Conservation (phyloP, 768 basidiomycete genomes). For the Mycena capillaripes region DNA sequence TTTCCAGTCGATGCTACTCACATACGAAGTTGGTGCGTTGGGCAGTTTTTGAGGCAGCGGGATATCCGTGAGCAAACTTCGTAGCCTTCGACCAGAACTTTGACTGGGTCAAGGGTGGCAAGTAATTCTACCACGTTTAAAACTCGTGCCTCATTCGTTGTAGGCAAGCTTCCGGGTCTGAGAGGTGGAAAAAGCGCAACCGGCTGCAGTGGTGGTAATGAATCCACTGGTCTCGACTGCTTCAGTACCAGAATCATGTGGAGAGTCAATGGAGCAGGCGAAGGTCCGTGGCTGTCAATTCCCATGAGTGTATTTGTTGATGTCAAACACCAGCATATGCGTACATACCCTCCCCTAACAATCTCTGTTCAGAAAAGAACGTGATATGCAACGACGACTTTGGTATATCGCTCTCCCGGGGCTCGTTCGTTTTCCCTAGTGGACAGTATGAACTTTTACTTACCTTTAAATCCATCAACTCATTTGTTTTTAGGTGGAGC, state of each 20-base stretch:
- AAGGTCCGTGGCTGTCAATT: conserved; percentile 63
- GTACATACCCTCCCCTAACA: conserved; percentile 78
- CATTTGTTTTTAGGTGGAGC: conserved; percentile 68
- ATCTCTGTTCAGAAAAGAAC: conserved; percentile 66
- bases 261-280: conserved; percentile 73
- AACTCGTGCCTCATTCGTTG: neutral
- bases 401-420: conserved; percentile 82
- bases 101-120: conserved; percentile 74
- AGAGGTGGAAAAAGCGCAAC: conserved; percentile 74
- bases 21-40: conserved; percentile 68
- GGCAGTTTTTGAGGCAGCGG: neutral
- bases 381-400: conserved; percentile 82
- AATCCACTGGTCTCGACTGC: conserved; percentile 75
- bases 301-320: conserved; percentile 10
- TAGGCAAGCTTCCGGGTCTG: conserved; percentile 70
- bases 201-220: conserved; percentile 79
- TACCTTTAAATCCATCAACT: conserved; percentile 22
- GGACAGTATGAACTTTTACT: conserved; percentile 67
- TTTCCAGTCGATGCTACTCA: conserved; percentile 77
- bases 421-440: conserved; percentile 70
- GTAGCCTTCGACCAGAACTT: conserved; percentile 73
- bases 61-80: neutral
- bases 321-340: conserved; percentile 73
- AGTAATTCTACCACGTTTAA: conserved; percentile 8
- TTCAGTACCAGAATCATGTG: conserved; percentile 86